A percentile compares a stretch with the other conserved stretches of the same genome.
Conservation (phyloP, 495 filamentous ascomycete species). For the Monascus purpureus region DNA sequence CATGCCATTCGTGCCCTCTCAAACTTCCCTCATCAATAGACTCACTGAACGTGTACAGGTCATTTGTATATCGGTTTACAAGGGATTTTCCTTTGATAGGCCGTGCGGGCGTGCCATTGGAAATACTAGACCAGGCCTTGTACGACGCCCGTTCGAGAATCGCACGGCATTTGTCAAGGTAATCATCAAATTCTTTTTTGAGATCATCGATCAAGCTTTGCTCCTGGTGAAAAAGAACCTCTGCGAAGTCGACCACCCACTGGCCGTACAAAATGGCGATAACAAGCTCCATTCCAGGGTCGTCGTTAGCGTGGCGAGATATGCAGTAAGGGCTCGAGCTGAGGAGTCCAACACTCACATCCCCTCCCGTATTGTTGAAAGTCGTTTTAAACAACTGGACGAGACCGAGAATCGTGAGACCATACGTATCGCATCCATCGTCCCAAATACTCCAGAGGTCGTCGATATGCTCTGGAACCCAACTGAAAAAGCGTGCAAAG, state of each 20-base stretch:
- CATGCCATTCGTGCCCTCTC: conserved; percentile 5
- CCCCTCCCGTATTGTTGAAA: conserved; percentile 3
- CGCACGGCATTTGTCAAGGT: conserved; percentile 13
- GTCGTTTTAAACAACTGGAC: conserved; percentile 5
- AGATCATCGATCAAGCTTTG: conserved; percentile 2
- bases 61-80: conserved; percentile 10
- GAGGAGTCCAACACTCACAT: conserved; percentile 7
- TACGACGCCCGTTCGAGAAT: conserved; percentile 16
- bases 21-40: conserved; percentile 9
- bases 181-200: conserved; percentile 4
- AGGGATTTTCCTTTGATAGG: conserved; percentile 5
- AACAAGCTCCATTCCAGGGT: conserved; percentile 22
- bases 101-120: conserved; percentile 7
- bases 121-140: conserved; percentile 17
- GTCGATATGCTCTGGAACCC: conserved; percentile 9
- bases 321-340: conserved; percentile 7
- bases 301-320: conserved; percentile 5
- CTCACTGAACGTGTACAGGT: conserved; percentile 12
- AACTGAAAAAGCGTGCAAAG: conserved; percentile 16
- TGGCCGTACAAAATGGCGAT: conserved; percentile 20
- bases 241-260: conserved; percentile 19
- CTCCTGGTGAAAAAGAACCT: conserved; percentile 10
- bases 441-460: conserved; percentile 18
- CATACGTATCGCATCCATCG: conserved; percentile 13
- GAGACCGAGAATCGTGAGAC: conserved; percentile 8